These are phyloP conservation scores for Boletus patriciae DNA, from an alignment of 768 basidiomycete species.

Conservation along the genomic window DNA sequence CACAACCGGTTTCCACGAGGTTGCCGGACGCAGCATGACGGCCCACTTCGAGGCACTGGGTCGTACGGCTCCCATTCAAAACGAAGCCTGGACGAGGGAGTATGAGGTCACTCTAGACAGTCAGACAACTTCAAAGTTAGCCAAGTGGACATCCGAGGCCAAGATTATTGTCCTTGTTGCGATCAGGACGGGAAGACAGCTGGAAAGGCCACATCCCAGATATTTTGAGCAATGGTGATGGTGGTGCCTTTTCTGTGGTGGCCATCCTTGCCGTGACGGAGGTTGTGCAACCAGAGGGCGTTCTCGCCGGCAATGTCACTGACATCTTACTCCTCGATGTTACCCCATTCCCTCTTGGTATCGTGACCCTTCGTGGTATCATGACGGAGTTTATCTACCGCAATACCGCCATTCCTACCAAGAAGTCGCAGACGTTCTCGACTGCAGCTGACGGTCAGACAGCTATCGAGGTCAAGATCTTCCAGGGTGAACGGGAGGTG, in stretches of 20 bases:
- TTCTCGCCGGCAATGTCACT: constrained; percentile 93
- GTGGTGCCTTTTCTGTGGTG: constrained; percentile 34
- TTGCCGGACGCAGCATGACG: constrained; percentile 63
- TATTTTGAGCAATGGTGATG: constrained; percentile 6
- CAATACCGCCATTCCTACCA: constrained; percentile 99
- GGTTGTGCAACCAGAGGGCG: constrained; percentile 69
- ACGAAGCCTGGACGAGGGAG: constrained; percentile 62
- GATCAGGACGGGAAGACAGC: too few relatives aligned
- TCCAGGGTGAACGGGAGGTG: constrained; percentile 98
- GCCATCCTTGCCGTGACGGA: constrained; percentile 68
- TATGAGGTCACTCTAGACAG: constrained; percentile 41
- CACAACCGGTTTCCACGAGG: constrained; percentile 52
- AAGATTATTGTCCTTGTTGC: constrained; percentile 73
- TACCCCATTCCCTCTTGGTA: constrained; percentile 93
- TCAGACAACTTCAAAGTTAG: constrained; percentile 33
- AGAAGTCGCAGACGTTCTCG: constrained; percentile 99
- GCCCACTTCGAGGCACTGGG: constrained; percentile 43
- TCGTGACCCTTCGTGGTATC: constrained; percentile 97
- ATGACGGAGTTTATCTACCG: constrained; percentile 99
- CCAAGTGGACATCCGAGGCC: constrained; percentile 59
- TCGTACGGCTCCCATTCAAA: constrained; percentile 62
- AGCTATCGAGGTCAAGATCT: constrained; percentile 99
- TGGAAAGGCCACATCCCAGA: too few relatives aligned
- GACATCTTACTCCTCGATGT: constrained; percentile 95
- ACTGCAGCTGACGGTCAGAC: constrained; percentile 99